Percentiles rank a stretch among this genome's conserved stretches.
Conservation (phyloP, 495 filamentous ascomycete genomes). For the Halenospora varia region DNA sequence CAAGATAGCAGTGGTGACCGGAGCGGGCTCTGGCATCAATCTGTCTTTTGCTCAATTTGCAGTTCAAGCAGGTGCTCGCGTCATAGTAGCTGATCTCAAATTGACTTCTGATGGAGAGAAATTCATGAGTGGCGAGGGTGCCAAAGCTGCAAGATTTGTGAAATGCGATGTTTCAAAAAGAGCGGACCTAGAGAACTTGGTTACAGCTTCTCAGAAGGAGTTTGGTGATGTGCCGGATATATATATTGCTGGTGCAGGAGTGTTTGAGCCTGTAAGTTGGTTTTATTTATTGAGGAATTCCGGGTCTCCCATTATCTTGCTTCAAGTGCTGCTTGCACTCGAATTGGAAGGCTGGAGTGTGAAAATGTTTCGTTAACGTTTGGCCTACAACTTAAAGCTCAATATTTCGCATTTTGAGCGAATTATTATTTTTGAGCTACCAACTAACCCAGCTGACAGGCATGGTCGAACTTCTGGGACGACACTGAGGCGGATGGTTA, state of each 20-base stretch:
- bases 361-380: neutral
- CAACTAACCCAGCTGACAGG: neutral
- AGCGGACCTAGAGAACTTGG: constrained; percentile 25
- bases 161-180: constrained; percentile 33
- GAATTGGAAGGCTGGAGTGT: neutral
- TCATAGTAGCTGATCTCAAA: constrained; percentile 32
- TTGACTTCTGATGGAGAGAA: constrained; percentile 24
- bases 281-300: neutral
- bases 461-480: constrained; percentile 28
- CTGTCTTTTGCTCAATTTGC: constrained; percentile 28
- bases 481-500: constrained; percentile 29
- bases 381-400: neutral
- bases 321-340: too few relatives aligned
- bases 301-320: too few relatives aligned
- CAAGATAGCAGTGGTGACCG: constrained; percentile 29
- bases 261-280: constrained; percentile 31
- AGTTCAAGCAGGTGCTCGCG: constrained; percentile 19
- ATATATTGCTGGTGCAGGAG: constrained; percentile 29
- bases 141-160: constrained; percentile 24
- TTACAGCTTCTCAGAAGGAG: constrained; percentile 24
- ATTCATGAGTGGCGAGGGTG: constrained; percentile 13
- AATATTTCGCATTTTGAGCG: neutral
- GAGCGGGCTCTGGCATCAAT: constrained; percentile 26
- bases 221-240: constrained; percentile 32
- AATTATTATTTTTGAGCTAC: neutral